Conservation (phyloP, 2,329 filamentous ascomycete species). For the Fusarium liriodendri region DNA sequence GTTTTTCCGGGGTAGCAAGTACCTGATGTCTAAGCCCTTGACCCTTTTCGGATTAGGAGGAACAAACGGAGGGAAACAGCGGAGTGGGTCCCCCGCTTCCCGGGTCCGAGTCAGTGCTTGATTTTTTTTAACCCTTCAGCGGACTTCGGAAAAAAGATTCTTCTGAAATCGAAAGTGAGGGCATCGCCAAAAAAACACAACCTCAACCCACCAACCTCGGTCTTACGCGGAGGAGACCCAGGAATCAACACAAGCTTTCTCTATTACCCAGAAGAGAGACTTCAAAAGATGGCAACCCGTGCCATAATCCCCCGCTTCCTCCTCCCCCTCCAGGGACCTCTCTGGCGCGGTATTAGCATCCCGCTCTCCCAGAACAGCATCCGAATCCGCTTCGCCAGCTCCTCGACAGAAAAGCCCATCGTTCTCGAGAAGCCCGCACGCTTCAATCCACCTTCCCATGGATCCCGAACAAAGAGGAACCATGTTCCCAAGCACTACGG, state of each 20-base stretch:
- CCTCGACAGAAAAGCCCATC: conserved; percentile 64
- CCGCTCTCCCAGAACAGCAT: conserved; percentile 50
- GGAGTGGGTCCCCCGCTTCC: conserved; percentile 31
- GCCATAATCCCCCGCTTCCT: conserved; percentile 73
- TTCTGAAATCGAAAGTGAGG: conserved; percentile 32
- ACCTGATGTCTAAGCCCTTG: not conserved
- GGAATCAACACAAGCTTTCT: not conserved
- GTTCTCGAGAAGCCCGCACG: conserved; percentile 87
- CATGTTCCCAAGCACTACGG: conserved; percentile 77
- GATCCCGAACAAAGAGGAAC: conserved; percentile 71
- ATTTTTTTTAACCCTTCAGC: conserved; percentile 9
- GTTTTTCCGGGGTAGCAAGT: conserved; percentile 41
- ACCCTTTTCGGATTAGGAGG: conserved; percentile 1
- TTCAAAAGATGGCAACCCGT: conserved; percentile 57
- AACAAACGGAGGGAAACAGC: not conserved
- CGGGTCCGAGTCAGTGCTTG: not conserved
- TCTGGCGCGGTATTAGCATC: conserved; percentile 62
- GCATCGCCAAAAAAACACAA: conserved; percentile 21
- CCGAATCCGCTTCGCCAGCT: conserved; percentile 50
- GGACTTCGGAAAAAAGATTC: conserved; percentile 41
- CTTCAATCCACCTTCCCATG: conserved; percentile 94
- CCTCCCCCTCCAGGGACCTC: conserved; percentile 69
- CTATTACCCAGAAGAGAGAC: not conserved
- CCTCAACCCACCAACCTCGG: conserved; percentile 18
- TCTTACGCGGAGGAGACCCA: not conserved